Percentiles rank a stretch among this genome's conserved stretches.
These are phyloP conservation scores for Nelumbo lutea DNA, from an alignment of 164 flowering plant genomes.

Conservation along the genomic window DNA sequence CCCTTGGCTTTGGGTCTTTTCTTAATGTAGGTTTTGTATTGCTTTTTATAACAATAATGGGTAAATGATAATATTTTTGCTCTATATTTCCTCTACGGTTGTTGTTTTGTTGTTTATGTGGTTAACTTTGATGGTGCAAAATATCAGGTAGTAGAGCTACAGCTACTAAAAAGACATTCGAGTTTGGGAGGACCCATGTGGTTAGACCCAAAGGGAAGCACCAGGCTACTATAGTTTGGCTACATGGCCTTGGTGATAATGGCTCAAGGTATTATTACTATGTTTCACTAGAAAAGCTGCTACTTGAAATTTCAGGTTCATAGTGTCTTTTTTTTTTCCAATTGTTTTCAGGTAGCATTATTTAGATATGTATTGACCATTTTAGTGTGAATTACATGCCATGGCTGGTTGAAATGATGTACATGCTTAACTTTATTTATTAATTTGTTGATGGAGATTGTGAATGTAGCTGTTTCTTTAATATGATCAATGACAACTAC, in stretches of 20 bases:
- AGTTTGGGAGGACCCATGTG: slow-evolving; percentile 82
- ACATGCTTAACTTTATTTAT: no score
- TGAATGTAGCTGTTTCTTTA: no score
- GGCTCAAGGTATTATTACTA: slow-evolving; percentile 55
- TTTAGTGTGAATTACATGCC: not conserved
- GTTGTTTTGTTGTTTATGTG: not conserved
- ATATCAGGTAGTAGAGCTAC: slow-evolving; percentile 48
- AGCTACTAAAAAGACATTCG: slow-evolving; percentile 45
- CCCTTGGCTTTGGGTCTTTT: not conserved
- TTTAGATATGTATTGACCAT: not conserved
- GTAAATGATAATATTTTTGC: not conserved
- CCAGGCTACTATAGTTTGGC: slow-evolving; percentile 80
- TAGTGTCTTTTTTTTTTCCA: no score
- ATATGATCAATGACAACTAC: not conserved
- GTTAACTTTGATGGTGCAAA: not conserved
- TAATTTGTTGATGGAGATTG: no score
- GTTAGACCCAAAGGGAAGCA: slow-evolving; percentile 80
- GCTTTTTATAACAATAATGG: not conserved
- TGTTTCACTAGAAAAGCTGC: not conserved
- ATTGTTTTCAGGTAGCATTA: not conserved
- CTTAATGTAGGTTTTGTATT: not conserved
- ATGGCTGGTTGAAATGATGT: no score
- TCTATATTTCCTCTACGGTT: not conserved
- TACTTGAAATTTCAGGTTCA: no score
- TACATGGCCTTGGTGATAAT: slow-evolving; percentile 84